Base-by-base conservation (phyloP, 225 moss, liverwort and hornwort genomes). In the Lunularia cruciata region DNA sequence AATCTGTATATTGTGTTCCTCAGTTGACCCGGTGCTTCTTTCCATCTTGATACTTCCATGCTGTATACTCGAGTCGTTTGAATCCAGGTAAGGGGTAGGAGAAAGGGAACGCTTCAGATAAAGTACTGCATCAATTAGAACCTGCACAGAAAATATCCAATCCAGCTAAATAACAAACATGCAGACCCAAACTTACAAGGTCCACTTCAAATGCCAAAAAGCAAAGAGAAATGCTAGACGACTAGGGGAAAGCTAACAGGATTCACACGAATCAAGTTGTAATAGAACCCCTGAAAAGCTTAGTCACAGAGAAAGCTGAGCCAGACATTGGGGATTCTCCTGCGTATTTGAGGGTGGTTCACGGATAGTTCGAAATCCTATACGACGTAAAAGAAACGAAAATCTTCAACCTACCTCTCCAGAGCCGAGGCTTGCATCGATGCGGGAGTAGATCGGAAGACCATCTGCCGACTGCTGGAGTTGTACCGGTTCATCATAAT, bases 361-460 rank as follows among this genome's bases (percentile, higher is more conserved):
- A n/a, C n/a, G n/a, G n/a, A n/a, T n/a, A n/a, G n/a, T n/a, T n/a
- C n/a, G n/a, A n/a, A n/a, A n/a, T n/a, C n/a, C n/a, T n/a, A n/a
- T n/a, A n/a, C n/a, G n/a, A n/a, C n/a, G 31, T n/a, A n/a, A 2
- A 67, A 1, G 35, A 35, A 13, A 51, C 30, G 19, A 10, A 42
- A n/a, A 49, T 34, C 3, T 3, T 18, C 49, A 63, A 67, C 58
- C 59, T 36, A 87, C 84, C 80, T 89, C 83, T 32, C 86, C 86
- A 71, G 64, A 65, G 33, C 92, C 92, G 46, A 84, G 84, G 66
- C 80, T 89, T 54, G 70, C 74, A 74, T 92, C 92, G 34, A 89
- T 59, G 26, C 70, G 71, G 26, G 67, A 79, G 57, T 83, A 84
- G 8, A 92, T 73, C 19, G 84, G 83, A 32, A 84, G 73, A 63